phyloP scores from a whole-genome alignment of 441 rosid genomes.

The Cnidoscolus chayamansa region DNA sequence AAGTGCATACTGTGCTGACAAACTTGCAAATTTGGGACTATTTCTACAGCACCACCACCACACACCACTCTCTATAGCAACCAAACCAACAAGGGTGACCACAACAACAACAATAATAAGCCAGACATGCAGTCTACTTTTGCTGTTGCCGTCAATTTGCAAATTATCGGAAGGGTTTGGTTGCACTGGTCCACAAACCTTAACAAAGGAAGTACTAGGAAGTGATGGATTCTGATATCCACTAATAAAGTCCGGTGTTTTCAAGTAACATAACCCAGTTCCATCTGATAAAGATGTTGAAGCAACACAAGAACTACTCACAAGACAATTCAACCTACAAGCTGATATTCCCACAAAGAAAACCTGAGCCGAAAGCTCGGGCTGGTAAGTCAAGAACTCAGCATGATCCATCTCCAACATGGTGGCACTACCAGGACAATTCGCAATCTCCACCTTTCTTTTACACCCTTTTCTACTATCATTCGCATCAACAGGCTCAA shows the following conservation, averaged over 20 bases:
- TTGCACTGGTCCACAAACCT: conserved; percentile 59
- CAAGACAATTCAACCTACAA: conserved; percentile 58
- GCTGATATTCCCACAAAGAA: conserved; percentile 49
- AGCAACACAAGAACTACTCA: conserved; percentile 49
- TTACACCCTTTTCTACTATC: conserved; percentile 62
- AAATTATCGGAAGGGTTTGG: conserved; percentile 35
- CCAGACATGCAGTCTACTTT: conserved; percentile 37
- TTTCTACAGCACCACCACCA: conserved; percentile 67
- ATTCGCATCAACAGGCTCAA: conserved; percentile 48
- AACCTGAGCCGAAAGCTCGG: conserved; percentile 36
- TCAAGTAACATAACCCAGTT: conserved; percentile 61
- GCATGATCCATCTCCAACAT: conserved; percentile 55
- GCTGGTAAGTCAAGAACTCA: conserved; percentile 40
- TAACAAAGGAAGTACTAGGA: conserved; percentile 61
- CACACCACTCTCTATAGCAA: conserved; percentile 46
- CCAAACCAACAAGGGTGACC: conserved; percentile 37
- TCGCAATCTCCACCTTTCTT: conserved; percentile 50
- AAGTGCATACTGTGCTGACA: conserved; percentile 57
- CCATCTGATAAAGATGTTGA: conserved; percentile 72
- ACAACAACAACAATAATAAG: conserved; percentile 40
- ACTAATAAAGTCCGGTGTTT: conserved; percentile 49
- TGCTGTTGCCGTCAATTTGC: conserved; percentile 15
- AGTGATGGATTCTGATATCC: conserved; percentile 55
- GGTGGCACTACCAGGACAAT: conserved; percentile 47
- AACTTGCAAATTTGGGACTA: conserved; percentile 37